A percentile compares a stretch with the other conserved stretches of the same genome.
These are phyloP conservation scores for Hymenoscyphus infarciens DNA, from an alignment of 2,329 filamentous ascomycete species.

Conservation along the genomic window DNA sequence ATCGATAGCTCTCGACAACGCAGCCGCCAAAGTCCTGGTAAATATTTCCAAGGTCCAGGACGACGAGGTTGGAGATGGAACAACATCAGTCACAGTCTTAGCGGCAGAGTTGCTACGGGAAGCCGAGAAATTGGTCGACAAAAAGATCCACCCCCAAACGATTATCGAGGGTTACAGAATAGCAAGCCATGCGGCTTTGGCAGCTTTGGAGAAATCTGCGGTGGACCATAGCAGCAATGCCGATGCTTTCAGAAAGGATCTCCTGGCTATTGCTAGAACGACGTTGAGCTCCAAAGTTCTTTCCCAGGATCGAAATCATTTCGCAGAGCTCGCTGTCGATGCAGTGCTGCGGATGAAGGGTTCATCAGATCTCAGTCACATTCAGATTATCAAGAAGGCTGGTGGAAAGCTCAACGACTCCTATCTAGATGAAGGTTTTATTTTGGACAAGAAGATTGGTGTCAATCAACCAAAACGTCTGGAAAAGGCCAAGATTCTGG, in stretches of 20 bases:
- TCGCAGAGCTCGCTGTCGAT: conserved; percentile 83
- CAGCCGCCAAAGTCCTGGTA: conserved; percentile 94
- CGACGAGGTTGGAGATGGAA: conserved; percentile 96
- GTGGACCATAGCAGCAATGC: conserved; percentile 85
- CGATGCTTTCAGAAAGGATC: conserved; percentile 82
- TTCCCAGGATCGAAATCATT: conserved; percentile 88
- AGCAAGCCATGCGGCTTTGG: conserved; percentile 84
- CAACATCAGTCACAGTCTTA: conserved; percentile 94
- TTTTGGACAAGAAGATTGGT: conserved; percentile 97
- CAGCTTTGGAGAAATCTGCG: conserved; percentile 77
- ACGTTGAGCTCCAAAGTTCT: conserved; percentile 97
- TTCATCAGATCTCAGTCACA: conserved; percentile 91
- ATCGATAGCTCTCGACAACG: conserved; percentile 96
- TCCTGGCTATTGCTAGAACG: conserved; percentile 86
- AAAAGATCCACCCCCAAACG: conserved; percentile 98
- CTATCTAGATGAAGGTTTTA: conserved; percentile 97
- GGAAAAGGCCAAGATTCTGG: conserved; percentile 96
- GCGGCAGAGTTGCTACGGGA: conserved; percentile 93
- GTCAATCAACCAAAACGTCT: conserved; percentile 97
- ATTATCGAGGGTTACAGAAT: conserved; percentile 99
- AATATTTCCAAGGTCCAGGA: conserved; percentile 99
- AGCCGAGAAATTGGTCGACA: conserved; percentile 93
- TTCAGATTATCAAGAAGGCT: conserved; percentile 99
- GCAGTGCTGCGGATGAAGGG: conserved; percentile 86
- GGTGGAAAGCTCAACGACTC: conserved; percentile 97